A percentile compares a stretch with the other conserved stretches of the same genome.
Evolutionary conservation across 108 stramenopile species (phyloP).

Genomic region (Cylindrotheca fusiformis): DNA sequence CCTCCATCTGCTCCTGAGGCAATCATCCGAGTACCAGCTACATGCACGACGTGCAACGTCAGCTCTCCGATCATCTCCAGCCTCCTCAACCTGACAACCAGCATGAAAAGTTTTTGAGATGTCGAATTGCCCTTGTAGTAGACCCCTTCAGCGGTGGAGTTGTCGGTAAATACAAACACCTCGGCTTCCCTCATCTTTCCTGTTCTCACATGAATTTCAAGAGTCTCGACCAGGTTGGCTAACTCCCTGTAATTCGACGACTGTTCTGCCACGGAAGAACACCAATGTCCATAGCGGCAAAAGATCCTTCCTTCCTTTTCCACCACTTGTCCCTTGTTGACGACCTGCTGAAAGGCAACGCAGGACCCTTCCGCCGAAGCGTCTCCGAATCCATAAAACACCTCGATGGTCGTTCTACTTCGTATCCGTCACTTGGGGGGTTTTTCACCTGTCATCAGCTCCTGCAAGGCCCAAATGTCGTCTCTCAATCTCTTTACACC

Average conservation of each 20-base stretch:
- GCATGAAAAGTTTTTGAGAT: constrained; percentile 15
- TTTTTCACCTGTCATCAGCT: no score
- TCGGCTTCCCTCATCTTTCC: constrained; percentile 22
- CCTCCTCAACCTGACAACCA: constrained; percentile 29
- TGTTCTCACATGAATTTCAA: constrained; percentile 14
- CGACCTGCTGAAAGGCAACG: no score
- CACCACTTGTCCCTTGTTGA: no score
- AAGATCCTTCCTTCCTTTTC: no score
- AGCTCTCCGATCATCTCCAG: no score
- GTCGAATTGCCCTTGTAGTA: no score
- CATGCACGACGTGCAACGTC: constrained; percentile 19
- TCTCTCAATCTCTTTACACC: constrained; percentile 25
- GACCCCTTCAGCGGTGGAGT: no score
- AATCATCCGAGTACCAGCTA: no score
- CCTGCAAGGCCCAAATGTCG: constrained; percentile 33
- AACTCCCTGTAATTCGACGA: constrained; percentile 32
- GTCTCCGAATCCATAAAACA: no score
- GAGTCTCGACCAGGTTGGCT: constrained; percentile 27
- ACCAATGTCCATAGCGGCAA: neutral
- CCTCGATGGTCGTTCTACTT: neutral
- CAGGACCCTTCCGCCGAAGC: no score
- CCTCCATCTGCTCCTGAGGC: no score
- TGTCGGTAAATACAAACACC: constrained; percentile 46
- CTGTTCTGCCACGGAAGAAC: neutral
- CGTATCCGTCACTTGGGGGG: constrained; percentile 12